Percentiles rank a stretch among this genome's conserved stretches.
Conservation (phyloP, 2,329 filamentous ascomycete genomes). For the Xylaria polymorpha region DNA sequence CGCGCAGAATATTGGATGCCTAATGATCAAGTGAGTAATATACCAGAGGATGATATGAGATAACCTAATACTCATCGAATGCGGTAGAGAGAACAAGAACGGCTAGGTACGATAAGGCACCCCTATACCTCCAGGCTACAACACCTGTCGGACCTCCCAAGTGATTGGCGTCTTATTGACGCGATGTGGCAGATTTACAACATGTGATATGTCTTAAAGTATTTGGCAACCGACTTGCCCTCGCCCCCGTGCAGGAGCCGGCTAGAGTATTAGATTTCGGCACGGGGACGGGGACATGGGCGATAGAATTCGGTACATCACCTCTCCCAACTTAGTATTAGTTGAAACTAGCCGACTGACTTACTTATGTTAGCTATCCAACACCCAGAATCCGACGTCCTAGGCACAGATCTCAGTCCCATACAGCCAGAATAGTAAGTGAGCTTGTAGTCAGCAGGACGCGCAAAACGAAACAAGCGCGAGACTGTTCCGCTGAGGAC, state of each 20-base stretch:
- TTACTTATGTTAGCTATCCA: conserved; percentile 51
- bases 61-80: conserved; percentile 15
- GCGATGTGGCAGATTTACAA: conserved; percentile 51
- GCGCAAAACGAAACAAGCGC: not conserved
- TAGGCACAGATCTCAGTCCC: conserved; percentile 61
- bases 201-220: conserved; percentile 53
- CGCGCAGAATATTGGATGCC: conserved; percentile 43
- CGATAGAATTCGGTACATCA: conserved; percentile 58
- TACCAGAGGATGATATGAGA: not conserved
- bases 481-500: too few relatives aligned
- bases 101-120: conserved; percentile 31
- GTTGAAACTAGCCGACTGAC: not conserved
- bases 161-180: conserved; percentile 3
- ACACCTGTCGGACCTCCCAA: not conserved
- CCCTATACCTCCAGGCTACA: not conserved
- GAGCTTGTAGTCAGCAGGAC: too few relatives aligned
- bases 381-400: conserved; percentile 54
- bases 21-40: conserved; percentile 41
- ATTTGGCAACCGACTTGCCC: conserved; percentile 57
- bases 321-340: not conserved
- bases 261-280: conserved; percentile 61
- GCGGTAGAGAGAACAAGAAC: conserved; percentile 37
- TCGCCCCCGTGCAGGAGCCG: conserved; percentile 57
- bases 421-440: conserved; percentile 57
- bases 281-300: conserved; percentile 65